These are phyloP conservation scores for Acorus calamus DNA, from an alignment of 106 monocot species.

Conservation along the genomic window DNA sequence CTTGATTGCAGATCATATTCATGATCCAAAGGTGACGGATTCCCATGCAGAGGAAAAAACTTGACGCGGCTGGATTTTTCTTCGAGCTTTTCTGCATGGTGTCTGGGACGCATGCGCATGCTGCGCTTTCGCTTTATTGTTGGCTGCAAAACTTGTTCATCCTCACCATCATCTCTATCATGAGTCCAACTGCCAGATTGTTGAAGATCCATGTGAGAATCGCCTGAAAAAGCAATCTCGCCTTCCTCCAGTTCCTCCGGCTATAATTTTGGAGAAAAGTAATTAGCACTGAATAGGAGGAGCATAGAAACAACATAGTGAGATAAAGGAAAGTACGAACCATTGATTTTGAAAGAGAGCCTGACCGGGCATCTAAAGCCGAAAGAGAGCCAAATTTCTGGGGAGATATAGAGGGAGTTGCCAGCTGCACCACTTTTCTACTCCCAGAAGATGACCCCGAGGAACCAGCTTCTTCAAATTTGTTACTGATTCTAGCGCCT, in stretches of 20 bases:
- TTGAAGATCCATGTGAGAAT: conserved; percentile 82
- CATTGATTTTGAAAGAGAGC: conserved; percentile 28
- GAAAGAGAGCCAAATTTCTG: conserved; percentile 92
- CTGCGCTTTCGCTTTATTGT: conserved; percentile 85
- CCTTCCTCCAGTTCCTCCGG: conserved; percentile 86
- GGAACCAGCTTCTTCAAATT: conserved; percentile 63
- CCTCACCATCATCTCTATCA: conserved; percentile 65
- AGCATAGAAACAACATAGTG: not conserved
- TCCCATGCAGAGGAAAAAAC: conserved; percentile 11
- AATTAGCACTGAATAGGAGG: not conserved
- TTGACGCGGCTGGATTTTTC: conserved; percentile 33
- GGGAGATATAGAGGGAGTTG: conserved; percentile 54
- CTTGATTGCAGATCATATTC: conserved; percentile 28
- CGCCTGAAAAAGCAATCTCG: conserved; percentile 83
- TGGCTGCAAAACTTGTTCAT: conserved; percentile 76
- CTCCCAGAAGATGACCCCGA: conserved; percentile 78
- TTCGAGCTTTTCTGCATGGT: conserved; percentile 41
- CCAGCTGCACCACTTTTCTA: conserved; percentile 34
- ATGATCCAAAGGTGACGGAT: conserved; percentile 23
- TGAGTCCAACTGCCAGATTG: conserved; percentile 56
- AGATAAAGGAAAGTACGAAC: conserved; percentile 18
- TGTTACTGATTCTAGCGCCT: conserved; percentile 13
- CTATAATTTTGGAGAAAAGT: conserved; percentile 29
- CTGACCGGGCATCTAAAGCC: conserved; percentile 72
- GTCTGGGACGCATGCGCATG: conserved; percentile 56